Conservation (phyloP, 2,329 filamentous ascomycete species). For the Claviceps humidiphila region DNA sequence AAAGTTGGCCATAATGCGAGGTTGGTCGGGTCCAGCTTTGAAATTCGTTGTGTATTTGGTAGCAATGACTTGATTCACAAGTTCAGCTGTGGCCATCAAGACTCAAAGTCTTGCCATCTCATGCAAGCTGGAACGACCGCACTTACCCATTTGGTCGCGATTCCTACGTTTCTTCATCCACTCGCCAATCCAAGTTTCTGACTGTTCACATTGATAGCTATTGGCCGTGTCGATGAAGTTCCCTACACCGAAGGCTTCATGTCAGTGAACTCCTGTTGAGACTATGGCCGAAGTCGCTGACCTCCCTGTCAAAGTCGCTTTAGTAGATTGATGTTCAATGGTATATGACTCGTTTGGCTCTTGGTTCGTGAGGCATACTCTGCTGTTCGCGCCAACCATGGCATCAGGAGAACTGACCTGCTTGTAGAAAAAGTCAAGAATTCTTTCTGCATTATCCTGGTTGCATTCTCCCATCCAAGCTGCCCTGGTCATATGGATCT, state of each 20-base stretch:
- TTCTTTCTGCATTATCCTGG: constrained; percentile 45
- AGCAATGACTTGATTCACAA: constrained; percentile 40
- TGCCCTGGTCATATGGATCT: constrained; percentile 24
- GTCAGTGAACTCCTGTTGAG: not conserved
- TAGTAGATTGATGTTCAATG: not conserved
- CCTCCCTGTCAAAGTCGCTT: constrained; percentile 13
- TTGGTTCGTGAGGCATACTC: not conserved
- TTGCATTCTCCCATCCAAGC: constrained; percentile 50
- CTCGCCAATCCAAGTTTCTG: constrained; percentile 54
- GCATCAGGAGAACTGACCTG: constrained; percentile 24
- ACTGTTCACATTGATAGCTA: constrained; percentile 52
- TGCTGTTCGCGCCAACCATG: not conserved
- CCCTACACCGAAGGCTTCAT: constrained; percentile 22
- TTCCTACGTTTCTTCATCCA: constrained; percentile 55
- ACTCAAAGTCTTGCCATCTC: not conserved
- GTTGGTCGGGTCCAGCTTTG: constrained; percentile 25
- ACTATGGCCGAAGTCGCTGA: constrained; percentile 4
- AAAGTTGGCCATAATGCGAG: constrained; percentile 36
- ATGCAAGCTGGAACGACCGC: not conserved
- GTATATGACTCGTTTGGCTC: not conserved
- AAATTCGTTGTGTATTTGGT: constrained; percentile 56
- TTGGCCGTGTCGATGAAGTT: constrained; percentile 65
- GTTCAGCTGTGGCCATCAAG: not conserved
- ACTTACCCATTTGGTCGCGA: constrained; percentile 47
- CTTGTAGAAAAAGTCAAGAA: constrained; percentile 53